Evolutionary conservation across 352 stramenopile genomes (phyloP).

Genomic region (Pythium phragmitis): DNA sequence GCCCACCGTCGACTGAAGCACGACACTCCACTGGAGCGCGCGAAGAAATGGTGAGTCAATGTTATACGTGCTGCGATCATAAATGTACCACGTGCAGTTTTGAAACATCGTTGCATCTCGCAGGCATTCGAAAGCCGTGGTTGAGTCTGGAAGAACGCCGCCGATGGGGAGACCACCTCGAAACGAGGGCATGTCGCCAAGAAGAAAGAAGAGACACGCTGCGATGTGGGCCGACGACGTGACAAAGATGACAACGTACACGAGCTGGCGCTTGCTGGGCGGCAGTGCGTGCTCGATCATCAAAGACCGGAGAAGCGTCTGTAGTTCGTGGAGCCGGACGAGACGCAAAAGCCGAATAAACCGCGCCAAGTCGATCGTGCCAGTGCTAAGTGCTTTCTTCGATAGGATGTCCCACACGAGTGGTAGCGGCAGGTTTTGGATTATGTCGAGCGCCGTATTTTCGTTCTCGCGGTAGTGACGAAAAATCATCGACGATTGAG

Average conservation of each 20-base stretch:
- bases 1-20: slow-evolving; percentile 66
- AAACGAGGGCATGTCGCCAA: slow-evolving; percentile 44
- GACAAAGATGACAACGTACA: slow-evolving; percentile 52
- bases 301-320: slow-evolving; percentile 34
- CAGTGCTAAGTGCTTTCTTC: slow-evolving; percentile 40
- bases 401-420: slow-evolving; percentile 60
- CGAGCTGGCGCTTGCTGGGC: slow-evolving; percentile 41
- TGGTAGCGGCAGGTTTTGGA: slow-evolving; percentile 39
- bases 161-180: slow-evolving; percentile 40
- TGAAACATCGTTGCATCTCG: slow-evolving; percentile 43
- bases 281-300: slow-evolving; percentile 47
- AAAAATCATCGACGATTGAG: slow-evolving; percentile 27
- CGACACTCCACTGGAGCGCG: slow-evolving; percentile 69
- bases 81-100: slow-evolving; percentile 76
- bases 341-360: slow-evolving; percentile 51
- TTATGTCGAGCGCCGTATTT: slow-evolving; percentile 31
- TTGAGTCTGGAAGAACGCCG: slow-evolving; percentile 30
- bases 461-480: slow-evolving; percentile 47
- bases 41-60: slow-evolving; percentile 62
- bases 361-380: slow-evolving; percentile 28
- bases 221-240: slow-evolving; percentile 40
- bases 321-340: slow-evolving; percentile 45
- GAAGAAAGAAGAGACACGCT: slow-evolving; percentile 58
- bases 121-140: slow-evolving; percentile 44
- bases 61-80: slow-evolving; percentile 57